A percentile compares a stretch with the other conserved stretches of the same genome.
phyloP scores from a whole-genome alignment of 2,329 filamentous ascomycete species.

The Nectriaceae sp. region DNA sequence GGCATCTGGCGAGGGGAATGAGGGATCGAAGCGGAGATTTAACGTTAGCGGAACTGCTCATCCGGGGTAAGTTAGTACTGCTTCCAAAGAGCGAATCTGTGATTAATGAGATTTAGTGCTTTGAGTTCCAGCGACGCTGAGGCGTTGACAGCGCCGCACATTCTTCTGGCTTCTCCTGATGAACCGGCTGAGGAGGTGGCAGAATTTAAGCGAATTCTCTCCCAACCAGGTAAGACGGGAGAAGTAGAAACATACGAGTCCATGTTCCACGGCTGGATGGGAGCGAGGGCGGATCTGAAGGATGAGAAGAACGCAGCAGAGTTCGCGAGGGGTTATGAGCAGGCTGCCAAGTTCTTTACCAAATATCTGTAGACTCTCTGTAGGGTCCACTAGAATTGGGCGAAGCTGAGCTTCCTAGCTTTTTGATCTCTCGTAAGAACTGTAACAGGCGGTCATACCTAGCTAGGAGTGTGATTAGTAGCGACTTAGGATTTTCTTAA shows the following conservation, averaged over 20 bases:
- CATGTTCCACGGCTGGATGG: slow-evolving; percentile 63
- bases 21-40: slow-evolving; percentile 38
- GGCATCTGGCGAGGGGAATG: slow-evolving; percentile 37
- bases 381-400: too few species aligned
- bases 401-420: too few species aligned
- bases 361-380: slow-evolving; percentile 43
- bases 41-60: slow-evolving; percentile 35
- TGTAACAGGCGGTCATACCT: too few species aligned
- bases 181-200: slow-evolving; percentile 47
- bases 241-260: slow-evolving; percentile 50
- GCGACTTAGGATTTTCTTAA: too few species aligned
- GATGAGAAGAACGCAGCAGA: slow-evolving; percentile 46
- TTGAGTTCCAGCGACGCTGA: slow-evolving; percentile 45
- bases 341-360: slow-evolving; percentile 43
- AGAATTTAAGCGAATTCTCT: slow-evolving; percentile 44
- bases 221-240: slow-evolving; percentile 34
- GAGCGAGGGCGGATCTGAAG: slow-evolving; percentile 49
- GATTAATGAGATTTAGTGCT: slow-evolving; percentile 18
- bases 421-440: too few species aligned
- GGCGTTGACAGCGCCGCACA: slow-evolving; percentile 47
- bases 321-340: slow-evolving; percentile 51
- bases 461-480: too few species aligned
- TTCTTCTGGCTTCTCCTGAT: slow-evolving; percentile 51
- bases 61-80: slow-evolving; percentile 23
- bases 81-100: too few species aligned